Evolutionary conservation across 1,284 basidiomycete species (phyloP), one percentile per base, ranked within the genome.

Genomic region (Schizopora paradoxa): DNA sequence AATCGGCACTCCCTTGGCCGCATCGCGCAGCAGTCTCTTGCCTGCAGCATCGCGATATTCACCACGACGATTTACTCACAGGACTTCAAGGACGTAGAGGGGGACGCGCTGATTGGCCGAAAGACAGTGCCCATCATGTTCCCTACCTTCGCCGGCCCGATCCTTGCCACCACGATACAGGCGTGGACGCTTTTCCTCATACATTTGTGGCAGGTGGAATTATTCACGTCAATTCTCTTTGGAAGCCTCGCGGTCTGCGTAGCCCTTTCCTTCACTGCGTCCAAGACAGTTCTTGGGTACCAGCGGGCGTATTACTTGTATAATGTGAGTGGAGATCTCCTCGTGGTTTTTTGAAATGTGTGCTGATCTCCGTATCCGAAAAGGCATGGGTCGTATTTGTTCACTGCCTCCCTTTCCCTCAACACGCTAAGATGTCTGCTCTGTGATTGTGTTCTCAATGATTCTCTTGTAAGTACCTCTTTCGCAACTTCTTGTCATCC

Each of bases 1-100:
- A 47, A 40, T 19, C 58, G 47, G 49, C 52, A 37, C 43, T 48
- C 39, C 3, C 43, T 62, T 33, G 49, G 56, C 36, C 21, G 43
- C 2, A 53, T 43, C n/a, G 49, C 57, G 5, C 23, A 52, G 3
- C 19, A 53, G 6, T 51, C 62, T 8, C 52, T 62, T 14, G 21
- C 43, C 11, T 46, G 60, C n/a, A 63, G 57, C 45, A 49, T 55
- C 0, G 38, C 49, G 6, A 53, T 66, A n/a, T 56, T 64, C 44
- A 51, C 58, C 32, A 59, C 65, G 1, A 69, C 68, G 4, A 62
- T 67, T 6, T 66, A 69, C 3, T 59, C 62, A 0, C 66, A 69
- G 52, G 70, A 72, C 45, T 72, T 68, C 53, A 59, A 60, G 19
- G 71, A 73, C 41, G 57, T 62, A 4, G 58, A 55, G 4, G 71